A percentile compares a stretch with the other conserved stretches of the same genome.
These are phyloP conservation scores for Aspergillus unguis DNA, from an alignment of 2,329 filamentous ascomycete genomes.

Conservation along the genomic window DNA sequence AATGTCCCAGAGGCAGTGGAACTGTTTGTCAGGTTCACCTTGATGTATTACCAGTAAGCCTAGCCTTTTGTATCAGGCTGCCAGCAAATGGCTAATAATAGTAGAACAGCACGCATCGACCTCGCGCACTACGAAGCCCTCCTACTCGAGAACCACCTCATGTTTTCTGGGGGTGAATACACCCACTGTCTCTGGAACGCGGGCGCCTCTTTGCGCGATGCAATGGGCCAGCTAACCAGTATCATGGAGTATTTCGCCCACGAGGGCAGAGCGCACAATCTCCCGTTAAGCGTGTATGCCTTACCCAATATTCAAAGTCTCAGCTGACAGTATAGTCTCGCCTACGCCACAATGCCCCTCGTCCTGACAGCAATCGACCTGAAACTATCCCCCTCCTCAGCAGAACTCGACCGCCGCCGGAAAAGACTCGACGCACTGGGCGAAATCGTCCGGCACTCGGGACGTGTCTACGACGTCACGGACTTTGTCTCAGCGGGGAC, in stretches of 20 bases:
- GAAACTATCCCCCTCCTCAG: constrained; percentile 22
- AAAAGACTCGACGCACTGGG: constrained; percentile 20
- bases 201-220: constrained; percentile 44
- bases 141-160: constrained; percentile 39
- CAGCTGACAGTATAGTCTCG: constrained; percentile 16
- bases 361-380: constrained; percentile 29
- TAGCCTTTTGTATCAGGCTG: background rate
- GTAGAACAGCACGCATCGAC: constrained; percentile 43
- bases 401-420: constrained; percentile 17
- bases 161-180: constrained; percentile 38
- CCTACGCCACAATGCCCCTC: constrained; percentile 26
- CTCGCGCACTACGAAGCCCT: constrained; percentile 50
- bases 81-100: background rate
- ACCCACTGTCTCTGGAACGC: constrained; percentile 32
- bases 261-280: constrained; percentile 45
- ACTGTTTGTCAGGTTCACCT: constrained; percentile 48
- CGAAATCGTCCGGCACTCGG: constrained; percentile 24
- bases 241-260: constrained; percentile 49
- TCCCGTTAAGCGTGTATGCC: constrained; percentile 50
- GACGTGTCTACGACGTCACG: constrained; percentile 25
- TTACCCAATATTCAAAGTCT: background rate
- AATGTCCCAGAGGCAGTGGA: constrained; percentile 10
- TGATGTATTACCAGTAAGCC: constrained; percentile 53
- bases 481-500: constrained; percentile 24
- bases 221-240: constrained; percentile 45